Evolutionary conservation across 345 rosid species (phyloP).

Genomic region (Clarkia xantiana): DNA sequence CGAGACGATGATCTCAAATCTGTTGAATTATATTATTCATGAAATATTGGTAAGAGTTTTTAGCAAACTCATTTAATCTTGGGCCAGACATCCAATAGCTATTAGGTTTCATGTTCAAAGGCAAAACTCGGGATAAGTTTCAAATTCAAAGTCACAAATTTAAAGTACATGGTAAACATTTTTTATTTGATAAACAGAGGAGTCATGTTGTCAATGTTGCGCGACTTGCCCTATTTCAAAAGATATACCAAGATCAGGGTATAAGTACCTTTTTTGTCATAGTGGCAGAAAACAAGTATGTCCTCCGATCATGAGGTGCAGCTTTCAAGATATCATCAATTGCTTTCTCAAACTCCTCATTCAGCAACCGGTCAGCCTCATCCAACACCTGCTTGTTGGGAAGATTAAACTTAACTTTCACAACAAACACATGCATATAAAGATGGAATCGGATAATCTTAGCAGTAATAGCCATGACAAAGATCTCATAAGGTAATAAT

Average conservation of each 20-base stretch:
- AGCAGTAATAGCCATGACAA: no score
- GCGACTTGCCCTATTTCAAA: background rate
- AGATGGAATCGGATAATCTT: background rate
- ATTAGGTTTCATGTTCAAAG: no score
- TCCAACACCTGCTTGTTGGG: conserved; percentile 59
- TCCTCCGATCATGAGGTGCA: conserved; percentile 55
- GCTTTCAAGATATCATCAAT: conserved; percentile 61
- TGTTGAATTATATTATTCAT: no score
- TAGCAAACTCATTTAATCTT: no score
- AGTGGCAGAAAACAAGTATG: conserved; percentile 91
- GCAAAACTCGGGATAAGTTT: no score
- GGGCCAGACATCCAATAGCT: no score
- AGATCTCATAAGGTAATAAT: no score
- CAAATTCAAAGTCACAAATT: no score
- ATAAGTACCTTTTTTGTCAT: conserved; percentile 79
- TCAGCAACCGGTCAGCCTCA: conserved; percentile 88
- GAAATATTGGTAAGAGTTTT: no score
- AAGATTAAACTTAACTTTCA: background rate
- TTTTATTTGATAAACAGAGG: background rate
- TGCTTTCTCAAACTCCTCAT: conserved; percentile 91
- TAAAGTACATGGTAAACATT: no score
- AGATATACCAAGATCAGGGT: no score
- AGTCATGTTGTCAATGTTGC: background rate
- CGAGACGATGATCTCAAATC: no score
- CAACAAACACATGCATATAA: background rate